phyloP scores from a whole-genome alignment of 1,284 basidiomycete genomes.

The Sparassis latifolia region DNA sequence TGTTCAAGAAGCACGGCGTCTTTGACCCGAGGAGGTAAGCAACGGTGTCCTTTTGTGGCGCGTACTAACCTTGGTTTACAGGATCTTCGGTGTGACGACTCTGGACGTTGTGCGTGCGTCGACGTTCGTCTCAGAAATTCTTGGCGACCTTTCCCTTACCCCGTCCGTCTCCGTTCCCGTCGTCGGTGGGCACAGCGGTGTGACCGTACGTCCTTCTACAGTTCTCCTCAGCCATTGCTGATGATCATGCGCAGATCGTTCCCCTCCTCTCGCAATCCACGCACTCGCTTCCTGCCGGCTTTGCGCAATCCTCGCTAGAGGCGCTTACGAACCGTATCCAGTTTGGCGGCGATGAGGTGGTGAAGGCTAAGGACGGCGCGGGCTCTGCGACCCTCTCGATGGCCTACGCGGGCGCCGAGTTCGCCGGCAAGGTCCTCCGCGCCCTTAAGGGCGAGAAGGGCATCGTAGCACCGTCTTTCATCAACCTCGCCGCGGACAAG shows the following conservation, averaged over 20 bases:
- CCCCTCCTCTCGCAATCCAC: slow-evolving; percentile 92
- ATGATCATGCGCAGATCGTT: slow-evolving; percentile 58
- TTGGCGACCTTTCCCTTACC: slow-evolving; percentile 57
- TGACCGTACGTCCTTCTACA: slow-evolving; percentile 50
- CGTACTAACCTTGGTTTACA: slow-evolving; percentile 22
- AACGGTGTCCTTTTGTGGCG: slow-evolving; percentile 4
- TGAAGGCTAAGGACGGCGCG: slow-evolving; percentile 76
- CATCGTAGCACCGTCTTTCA: slow-evolving; percentile 80
- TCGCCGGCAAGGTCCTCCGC: slow-evolving; percentile 73
- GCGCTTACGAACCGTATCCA: slow-evolving; percentile 63
- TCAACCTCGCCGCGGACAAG: slow-evolving; percentile 75
- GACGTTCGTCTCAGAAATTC: slow-evolving; percentile 85
- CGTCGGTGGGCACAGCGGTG: slow-evolving; percentile 94
- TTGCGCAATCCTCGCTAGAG: slow-evolving; percentile 48
- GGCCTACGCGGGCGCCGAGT: slow-evolving; percentile 76
- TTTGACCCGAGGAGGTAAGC: slow-evolving; percentile 85
- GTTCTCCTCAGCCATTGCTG: neutral
- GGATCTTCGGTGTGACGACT: slow-evolving; percentile 96
- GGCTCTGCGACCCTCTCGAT: slow-evolving; percentile 75
- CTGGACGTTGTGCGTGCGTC: slow-evolving; percentile 97
- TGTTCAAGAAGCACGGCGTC: slow-evolving; percentile 88
- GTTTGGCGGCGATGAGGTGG: slow-evolving; percentile 78
- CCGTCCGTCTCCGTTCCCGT: slow-evolving; percentile 81
- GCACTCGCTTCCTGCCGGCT: slow-evolving; percentile 54
- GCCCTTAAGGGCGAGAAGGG: slow-evolving; percentile 88